A percentile compares a stretch with the other conserved stretches of the same genome.
These are phyloP conservation scores for Amanita jacksonii DNA, from an alignment of 768 basidiomycete genomes.

Conservation along the genomic window DNA sequence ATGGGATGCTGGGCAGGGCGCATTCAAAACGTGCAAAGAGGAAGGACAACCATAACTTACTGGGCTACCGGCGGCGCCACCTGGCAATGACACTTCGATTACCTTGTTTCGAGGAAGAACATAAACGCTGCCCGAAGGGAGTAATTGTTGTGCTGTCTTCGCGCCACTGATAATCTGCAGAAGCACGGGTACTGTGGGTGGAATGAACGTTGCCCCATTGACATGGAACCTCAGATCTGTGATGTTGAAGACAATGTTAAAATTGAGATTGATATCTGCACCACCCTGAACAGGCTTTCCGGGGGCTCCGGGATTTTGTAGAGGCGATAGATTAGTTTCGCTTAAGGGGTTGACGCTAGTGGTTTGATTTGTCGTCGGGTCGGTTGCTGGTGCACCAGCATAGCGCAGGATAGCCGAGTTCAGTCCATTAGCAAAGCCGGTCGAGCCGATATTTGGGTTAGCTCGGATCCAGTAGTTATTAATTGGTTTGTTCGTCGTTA, in stretches of 20 bases:
- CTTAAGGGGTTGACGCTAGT: background rate
- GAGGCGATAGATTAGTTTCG: conserved; percentile 10
- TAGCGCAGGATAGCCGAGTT: conserved; percentile 51
- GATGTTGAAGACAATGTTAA: conserved; percentile 13
- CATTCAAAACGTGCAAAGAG: too few relatives aligned
- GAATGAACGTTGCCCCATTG: conserved; percentile 22
- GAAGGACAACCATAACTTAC: conserved; percentile 1
- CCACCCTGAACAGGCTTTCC: conserved; percentile 14
- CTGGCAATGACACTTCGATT: conserved; percentile 16
- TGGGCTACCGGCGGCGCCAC: background rate
- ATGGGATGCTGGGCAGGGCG: conserved; percentile 33
- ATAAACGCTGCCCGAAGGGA: conserved; percentile 40
- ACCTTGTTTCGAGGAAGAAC: conserved; percentile 33
- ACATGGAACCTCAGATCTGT: conserved; percentile 16
- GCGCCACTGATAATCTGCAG: conserved; percentile 50
- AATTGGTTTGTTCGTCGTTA: conserved; percentile 26
- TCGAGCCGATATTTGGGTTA: conserved; percentile 20
- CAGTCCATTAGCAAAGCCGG: conserved; percentile 23
- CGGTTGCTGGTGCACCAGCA: conserved; percentile 23
- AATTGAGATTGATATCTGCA: conserved; percentile 17
- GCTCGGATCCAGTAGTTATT: conserved; percentile 38
- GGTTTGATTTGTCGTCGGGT: conserved; percentile 24
- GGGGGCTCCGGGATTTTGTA: conserved; percentile 13
- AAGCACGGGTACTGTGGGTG: conserved; percentile 39
- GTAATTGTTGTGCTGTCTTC: conserved; percentile 31